Evolutionary conservation across 2,329 filamentous ascomycete genomes (phyloP).

Genomic region (Penicillium sp.): DNA sequence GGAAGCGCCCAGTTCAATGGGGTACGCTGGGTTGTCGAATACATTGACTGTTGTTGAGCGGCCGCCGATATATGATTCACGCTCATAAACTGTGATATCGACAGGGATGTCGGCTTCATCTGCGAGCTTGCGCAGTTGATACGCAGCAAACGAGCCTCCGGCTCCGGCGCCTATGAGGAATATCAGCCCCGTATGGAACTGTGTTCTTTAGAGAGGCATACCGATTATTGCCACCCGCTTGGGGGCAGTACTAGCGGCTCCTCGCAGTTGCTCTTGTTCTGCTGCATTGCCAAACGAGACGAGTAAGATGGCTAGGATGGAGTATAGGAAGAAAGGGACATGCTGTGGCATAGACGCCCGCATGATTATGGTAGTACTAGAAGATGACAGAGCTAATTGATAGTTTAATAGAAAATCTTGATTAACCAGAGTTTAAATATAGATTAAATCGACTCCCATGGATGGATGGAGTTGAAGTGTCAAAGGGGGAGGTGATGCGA

Average conservation of each 20-base stretch:
- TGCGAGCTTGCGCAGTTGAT: constrained; percentile 74
- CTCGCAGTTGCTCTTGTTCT: constrained; percentile 27
- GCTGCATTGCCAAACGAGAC: constrained; percentile 21
- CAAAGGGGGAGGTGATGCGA: not conserved
- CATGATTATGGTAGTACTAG: not conserved
- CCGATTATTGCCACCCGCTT: constrained; percentile 41
- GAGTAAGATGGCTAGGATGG: constrained; percentile 14
- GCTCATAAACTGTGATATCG: constrained; percentile 88
- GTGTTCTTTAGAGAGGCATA: constrained; percentile 15
- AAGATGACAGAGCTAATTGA: not conserved
- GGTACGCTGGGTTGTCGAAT: constrained; percentile 64
- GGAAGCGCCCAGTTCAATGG: constrained; percentile 83
- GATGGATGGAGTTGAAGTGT: not conserved
- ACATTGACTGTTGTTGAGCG: constrained; percentile 81
- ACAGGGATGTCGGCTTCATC: constrained; percentile 58
- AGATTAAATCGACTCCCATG: not conserved
- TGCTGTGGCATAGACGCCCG: not conserved
- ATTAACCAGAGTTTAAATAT: not conserved
- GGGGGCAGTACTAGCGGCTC: constrained; percentile 15
- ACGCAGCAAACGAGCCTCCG: constrained; percentile 82
- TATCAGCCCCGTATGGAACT: not conserved
- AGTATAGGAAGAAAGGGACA: constrained; percentile 10
- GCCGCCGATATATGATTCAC: constrained; percentile 73
- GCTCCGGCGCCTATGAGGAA: constrained; percentile 72
- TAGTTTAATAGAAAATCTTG: not conserved